Conservation (phyloP, 164 flowering plant genomes). For the Annona cherimola region DNA sequence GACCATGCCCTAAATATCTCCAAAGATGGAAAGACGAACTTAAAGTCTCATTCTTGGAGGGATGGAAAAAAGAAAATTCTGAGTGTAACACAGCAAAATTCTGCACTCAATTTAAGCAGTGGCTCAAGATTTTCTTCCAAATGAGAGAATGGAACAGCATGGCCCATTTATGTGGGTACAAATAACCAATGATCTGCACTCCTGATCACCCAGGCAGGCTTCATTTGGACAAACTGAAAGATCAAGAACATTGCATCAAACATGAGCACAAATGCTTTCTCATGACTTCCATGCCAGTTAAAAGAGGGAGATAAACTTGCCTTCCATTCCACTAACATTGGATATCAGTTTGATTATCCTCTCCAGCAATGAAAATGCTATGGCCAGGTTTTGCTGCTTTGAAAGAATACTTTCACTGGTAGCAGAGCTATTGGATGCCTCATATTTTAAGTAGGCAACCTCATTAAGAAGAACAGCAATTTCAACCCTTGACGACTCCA, state of each 20-base stretch:
- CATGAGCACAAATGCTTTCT: neutral
- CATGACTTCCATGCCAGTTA: slow-evolving; percentile 1
- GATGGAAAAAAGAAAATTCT: neutral
- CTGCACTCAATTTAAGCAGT: neutral
- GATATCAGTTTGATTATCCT: slow-evolving; percentile 72
- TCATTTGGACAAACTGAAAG: neutral
- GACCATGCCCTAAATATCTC: neutral
- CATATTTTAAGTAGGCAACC: slow-evolving; percentile 74
- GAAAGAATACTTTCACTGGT: slow-evolving; percentile 31
- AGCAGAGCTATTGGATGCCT: slow-evolving; percentile 51
- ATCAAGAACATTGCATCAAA: neutral
- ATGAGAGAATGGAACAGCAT: neutral
- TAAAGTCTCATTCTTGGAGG: neutral
- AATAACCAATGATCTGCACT: neutral
- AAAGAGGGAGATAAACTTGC: slow-evolving; percentile 24
- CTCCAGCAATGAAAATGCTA: slow-evolving; percentile 70
- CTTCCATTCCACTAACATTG: slow-evolving; percentile 40
- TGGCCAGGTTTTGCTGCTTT: slow-evolving; percentile 58
- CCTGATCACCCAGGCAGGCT: neutral
- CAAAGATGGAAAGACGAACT: neutral
- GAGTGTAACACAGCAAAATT: neutral
- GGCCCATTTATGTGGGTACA: neutral
- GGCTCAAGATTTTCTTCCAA: neutral
- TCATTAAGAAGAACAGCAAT: slow-evolving; percentile 85
- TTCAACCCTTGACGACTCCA: slow-evolving; percentile 90